phyloP scores from a whole-genome alignment of 2,329 filamentous ascomycete species.

The Pseudocercospora cruenta region DNA sequence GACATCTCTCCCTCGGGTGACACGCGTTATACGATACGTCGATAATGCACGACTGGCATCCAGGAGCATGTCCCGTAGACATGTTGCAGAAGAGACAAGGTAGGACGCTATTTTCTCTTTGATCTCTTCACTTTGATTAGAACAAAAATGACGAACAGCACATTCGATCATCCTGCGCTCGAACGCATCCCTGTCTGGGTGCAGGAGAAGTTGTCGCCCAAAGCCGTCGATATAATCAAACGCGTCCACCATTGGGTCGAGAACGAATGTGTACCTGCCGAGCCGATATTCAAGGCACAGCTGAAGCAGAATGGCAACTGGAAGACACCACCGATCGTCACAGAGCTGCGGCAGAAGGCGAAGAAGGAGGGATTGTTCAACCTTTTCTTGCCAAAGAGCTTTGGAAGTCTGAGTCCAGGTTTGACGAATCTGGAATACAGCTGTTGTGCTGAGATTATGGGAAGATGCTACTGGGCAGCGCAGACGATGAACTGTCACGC shows the following conservation, averaged over 20 bases:
- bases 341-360: constrained; percentile 26
- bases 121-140: not conserved
- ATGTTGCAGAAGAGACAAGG: not conserved
- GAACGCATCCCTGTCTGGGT: constrained; percentile 28
- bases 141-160: constrained; percentile 3
- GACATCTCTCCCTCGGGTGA: not conserved
- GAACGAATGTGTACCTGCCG: constrained; percentile 31
- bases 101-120: not conserved
- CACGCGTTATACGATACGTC: not conserved
- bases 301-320: constrained; percentile 27
- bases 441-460: constrained; percentile 53
- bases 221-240: constrained; percentile 29
- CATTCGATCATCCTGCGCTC: constrained; percentile 26
- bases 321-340: constrained; percentile 28
- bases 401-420: constrained; percentile 44
- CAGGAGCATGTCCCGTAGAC: not conserved
- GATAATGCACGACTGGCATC: not conserved
- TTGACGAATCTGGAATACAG: constrained; percentile 53
- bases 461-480: constrained; percentile 51
- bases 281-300: constrained; percentile 31
- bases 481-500: constrained; percentile 43
- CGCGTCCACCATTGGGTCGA: constrained; percentile 31
- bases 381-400: constrained; percentile 31
- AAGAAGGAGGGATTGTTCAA: constrained; percentile 31
- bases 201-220: constrained; percentile 31